phyloP scores from a whole-genome alignment of 2,329 filamentous ascomycete species.

The Cladophialophora yegresii region DNA sequence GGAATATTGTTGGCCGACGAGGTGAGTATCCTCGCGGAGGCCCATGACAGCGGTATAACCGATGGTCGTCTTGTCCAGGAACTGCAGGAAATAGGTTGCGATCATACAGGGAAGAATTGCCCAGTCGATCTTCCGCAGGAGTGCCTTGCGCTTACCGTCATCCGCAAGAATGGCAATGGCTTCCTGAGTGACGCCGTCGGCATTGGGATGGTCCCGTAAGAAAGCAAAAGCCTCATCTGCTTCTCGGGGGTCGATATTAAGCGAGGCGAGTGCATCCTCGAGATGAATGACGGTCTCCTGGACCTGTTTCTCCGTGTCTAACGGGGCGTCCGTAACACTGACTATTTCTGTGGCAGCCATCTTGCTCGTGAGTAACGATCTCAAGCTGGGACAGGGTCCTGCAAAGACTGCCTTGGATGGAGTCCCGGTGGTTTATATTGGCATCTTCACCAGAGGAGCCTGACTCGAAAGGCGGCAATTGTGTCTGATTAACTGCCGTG shows the following conservation, averaged over 20 bases:
- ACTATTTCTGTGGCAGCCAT: conserved; percentile 14
- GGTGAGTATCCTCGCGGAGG: conserved; percentile 53
- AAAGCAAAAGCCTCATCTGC: conserved; percentile 33
- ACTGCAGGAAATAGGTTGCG: conserved; percentile 41
- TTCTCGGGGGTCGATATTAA: conserved; percentile 27
- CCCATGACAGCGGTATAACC: conserved; percentile 63
- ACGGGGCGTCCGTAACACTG: background rate
- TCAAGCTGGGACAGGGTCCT: background rate
- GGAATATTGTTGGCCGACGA: conserved; percentile 52
- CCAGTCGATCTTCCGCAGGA: conserved; percentile 41
- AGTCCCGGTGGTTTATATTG: background rate
- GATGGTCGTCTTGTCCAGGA: conserved; percentile 38
- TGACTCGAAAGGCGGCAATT: conserved; percentile 16
- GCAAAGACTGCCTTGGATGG: background rate
- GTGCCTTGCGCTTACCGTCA: conserved; percentile 22
- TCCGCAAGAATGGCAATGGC: conserved; percentile 30
- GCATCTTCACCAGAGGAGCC: background rate
- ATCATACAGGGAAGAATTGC: conserved; percentile 42
- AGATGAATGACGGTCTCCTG: conserved; percentile 23
- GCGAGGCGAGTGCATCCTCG: conserved; percentile 24
- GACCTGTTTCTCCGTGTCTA: conserved; percentile 22
- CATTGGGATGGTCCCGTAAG: conserved; percentile 29
- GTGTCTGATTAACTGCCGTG: conserved; percentile 22
- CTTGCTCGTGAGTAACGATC: background rate
- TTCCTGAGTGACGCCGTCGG: conserved; percentile 28